Conservation (phyloP, 768 basidiomycete genomes). For the Boletellus ananiceps region DNA sequence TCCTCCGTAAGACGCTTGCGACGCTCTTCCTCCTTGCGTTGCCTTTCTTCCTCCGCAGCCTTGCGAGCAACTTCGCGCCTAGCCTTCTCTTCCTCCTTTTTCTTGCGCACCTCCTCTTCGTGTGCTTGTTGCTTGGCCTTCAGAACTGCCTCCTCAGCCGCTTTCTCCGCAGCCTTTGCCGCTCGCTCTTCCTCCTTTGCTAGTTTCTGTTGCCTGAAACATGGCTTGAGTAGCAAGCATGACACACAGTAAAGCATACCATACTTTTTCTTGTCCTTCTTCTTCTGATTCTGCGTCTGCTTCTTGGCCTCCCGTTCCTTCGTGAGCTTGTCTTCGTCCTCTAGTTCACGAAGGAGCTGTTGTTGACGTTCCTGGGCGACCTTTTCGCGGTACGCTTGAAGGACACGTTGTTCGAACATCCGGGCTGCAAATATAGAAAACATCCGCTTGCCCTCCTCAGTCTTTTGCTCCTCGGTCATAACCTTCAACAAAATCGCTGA, state of each 20-base stretch:
- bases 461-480: slow-evolving; percentile 95
- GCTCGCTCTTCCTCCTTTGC: slow-evolving; percentile 92
- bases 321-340: slow-evolving; percentile 86
- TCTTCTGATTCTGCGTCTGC: slow-evolving; percentile 94
- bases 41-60: slow-evolving; percentile 77
- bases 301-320: slow-evolving; percentile 89
- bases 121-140: slow-evolving; percentile 72
- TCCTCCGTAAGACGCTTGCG: slow-evolving; percentile 75
- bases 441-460: slow-evolving; percentile 99
- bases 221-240: slow-evolving; percentile 1
- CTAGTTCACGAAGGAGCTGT: slow-evolving; percentile 89
- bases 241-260: slow-evolving; percentile 20
- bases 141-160: slow-evolving; percentile 75
- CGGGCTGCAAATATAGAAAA: slow-evolving; percentile 99
- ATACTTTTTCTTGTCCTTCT: slow-evolving; percentile 98
- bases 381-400: slow-evolving; percentile 93
- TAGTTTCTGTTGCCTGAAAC: slow-evolving; percentile 76
- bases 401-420: slow-evolving; percentile 98
- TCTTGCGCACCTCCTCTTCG: slow-evolving; percentile 78
- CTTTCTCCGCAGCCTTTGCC: slow-evolving; percentile 75
- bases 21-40: slow-evolving; percentile 78
- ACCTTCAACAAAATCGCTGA: slow-evolving; percentile 36
- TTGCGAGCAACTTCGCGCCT: slow-evolving; percentile 73
- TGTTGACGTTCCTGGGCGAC: slow-evolving; percentile 94
- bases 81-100: slow-evolving; percentile 82